Base-by-base conservation (phyloP, 768 basidiomycete genomes). In the Cubamyces lactineus region DNA sequence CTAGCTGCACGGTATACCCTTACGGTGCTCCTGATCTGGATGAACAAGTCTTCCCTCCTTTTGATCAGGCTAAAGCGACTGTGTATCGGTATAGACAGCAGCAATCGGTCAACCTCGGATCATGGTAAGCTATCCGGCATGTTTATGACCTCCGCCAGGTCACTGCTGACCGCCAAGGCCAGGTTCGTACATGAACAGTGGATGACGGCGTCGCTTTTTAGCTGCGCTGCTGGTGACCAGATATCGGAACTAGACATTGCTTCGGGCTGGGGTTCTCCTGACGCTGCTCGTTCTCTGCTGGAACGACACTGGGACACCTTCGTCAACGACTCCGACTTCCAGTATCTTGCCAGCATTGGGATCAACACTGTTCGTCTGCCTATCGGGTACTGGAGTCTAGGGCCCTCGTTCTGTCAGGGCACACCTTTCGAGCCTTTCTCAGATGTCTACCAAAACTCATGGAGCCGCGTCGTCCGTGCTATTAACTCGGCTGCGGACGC, bases 241-340 rank as follows among this genome's bases (percentile, higher is more conserved):
- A 67, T 74, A 2, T 80, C 87, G 1, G 89, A 91, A 69, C 70
- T 86, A 39, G 88, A 90, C 69, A 82, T 91, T 42, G 87, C 89
- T 5, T 79, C 74, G 17, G 88, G 88, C 2, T 89, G 84, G 84
- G 79, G 78, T 17, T 78, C 78, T 21, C 53, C 66, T 8, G 67
- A 72, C 2, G 69, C 68, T 62, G 82, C 86, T 47, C 80, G 79
- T 9, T 74, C 80, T 2, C 73, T 82, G 2, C 71, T 92, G 24
- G 87, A 92, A 70, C 71, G 75, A 9, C 91, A 92, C 73, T 92
- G 90, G 89, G 86, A 91, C 71, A 80, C 75, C 0, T 92, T 86
- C 81, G 82, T 93, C 62, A 80, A 74, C 7, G 82, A 87, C 45
- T 72, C 76, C 1, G 91, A 93, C 71, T 88, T 87, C 77, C 71